These are phyloP conservation scores for Hymenoscyphus salicellus DNA, from an alignment of 2,329 filamentous ascomycete genomes.

Conservation along the genomic window DNA sequence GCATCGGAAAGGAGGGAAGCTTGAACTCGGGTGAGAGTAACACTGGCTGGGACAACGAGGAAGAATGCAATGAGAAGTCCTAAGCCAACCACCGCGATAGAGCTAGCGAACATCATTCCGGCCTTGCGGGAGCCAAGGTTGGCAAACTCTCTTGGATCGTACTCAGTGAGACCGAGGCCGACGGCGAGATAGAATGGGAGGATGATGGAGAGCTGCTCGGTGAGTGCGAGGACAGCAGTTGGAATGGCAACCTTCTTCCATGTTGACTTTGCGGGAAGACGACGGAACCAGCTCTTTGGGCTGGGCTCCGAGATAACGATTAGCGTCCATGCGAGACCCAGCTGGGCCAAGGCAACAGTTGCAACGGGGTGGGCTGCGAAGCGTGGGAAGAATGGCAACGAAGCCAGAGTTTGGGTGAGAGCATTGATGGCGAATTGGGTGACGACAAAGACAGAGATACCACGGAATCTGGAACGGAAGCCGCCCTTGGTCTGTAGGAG, in stretches of 20 bases:
- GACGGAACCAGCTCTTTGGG: slow-evolving; percentile 56
- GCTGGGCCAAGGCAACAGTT: slow-evolving; percentile 60
- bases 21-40: slow-evolving; percentile 78
- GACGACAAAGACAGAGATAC: slow-evolving; percentile 51
- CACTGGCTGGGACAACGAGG: slow-evolving; percentile 70
- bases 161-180: slow-evolving; percentile 37
- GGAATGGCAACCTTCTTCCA: slow-evolving; percentile 69
- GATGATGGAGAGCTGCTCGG: slow-evolving; percentile 49
- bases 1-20: slow-evolving; percentile 81
- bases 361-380: slow-evolving; percentile 54
- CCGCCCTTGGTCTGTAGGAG: slow-evolving; percentile 65
- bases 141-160: slow-evolving; percentile 21
- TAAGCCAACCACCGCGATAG: slow-evolving; percentile 44
- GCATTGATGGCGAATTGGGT: slow-evolving; percentile 42
- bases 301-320: slow-evolving; percentile 73
- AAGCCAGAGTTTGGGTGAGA: slow-evolving; percentile 38
- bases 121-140: slow-evolving; percentile 37
- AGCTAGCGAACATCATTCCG: slow-evolving; percentile 44
- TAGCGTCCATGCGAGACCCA: slow-evolving; percentile 80
- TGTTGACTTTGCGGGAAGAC: slow-evolving; percentile 63
- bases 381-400: slow-evolving; percentile 42
- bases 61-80: slow-evolving; percentile 54
- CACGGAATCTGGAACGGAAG: slow-evolving; percentile 66
- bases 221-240: slow-evolving; percentile 59
- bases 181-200: slow-evolving; percentile 48